These are phyloP conservation scores for Rhizophagus sp. DNA, from an alignment of 192 early-diverging fungal genomes.

Conservation along the genomic window DNA sequence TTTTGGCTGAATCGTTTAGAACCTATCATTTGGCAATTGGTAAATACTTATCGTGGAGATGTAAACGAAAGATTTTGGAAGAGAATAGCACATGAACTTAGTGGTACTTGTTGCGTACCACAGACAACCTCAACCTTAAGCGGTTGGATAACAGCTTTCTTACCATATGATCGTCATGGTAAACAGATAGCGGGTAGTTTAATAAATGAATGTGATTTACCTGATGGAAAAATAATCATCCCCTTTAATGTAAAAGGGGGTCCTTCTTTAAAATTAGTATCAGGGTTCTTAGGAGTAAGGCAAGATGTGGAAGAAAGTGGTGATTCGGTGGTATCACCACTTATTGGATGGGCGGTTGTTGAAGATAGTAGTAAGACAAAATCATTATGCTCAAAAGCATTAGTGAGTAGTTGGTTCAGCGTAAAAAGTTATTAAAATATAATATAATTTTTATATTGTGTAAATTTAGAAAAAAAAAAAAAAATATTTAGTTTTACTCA, in stretches of 20 bases:
- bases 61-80: conserved; percentile 22
- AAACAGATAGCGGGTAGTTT: neutral
- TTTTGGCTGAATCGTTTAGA: conserved; percentile 17
- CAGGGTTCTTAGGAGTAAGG: neutral
- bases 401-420: neutral
- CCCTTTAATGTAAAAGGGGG: neutral
- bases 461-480: no score
- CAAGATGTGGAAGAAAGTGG: neutral
- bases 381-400: neutral
- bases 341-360: neutral
- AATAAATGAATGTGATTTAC: neutral
- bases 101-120: neutral
- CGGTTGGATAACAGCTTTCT: conserved; percentile 19
- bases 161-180: conserved; percentile 1
- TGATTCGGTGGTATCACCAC: neutral
- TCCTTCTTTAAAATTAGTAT: neutral
- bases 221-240: neutral
- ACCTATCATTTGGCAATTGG: conserved; percentile 7
- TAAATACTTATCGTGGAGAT: conserved; percentile 8
- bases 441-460: neutral
- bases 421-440: neutral
- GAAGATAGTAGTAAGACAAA: neutral
- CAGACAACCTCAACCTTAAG: neutral
- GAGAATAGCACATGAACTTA: neutral
- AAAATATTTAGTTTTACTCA: no score